Evolutionary conservation across 163 green algal species (phyloP), one percentile per base, ranked within the genome.

Genomic region (Scenedesmus sp.): DNA sequence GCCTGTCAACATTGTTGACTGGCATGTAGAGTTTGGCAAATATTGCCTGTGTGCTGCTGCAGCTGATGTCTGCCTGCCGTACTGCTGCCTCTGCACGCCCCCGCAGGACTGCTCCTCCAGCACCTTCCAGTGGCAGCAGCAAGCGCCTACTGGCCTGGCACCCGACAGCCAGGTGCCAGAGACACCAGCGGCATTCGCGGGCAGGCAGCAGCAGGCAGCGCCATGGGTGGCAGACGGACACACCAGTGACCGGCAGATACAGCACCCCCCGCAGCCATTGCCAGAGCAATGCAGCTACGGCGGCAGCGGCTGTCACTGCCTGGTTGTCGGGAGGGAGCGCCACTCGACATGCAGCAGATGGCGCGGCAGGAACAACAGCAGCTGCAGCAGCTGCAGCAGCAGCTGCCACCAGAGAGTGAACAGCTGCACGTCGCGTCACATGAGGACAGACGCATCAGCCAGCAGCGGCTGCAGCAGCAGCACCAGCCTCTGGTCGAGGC

Each of bases 51-150:
- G 40, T 40, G 24, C 30, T 40, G 56, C 1, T 16, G 15, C 2
- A 7, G 1, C 56, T 70, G 16, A n/a, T 9, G 3, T 4, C 6
- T 18, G 65, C 9, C 2, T 76, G 65, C 30, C 26, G 30, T 24
- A 0, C 30, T 40, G 7, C 4, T n/a, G 26, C 12, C 22, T 16
- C 1, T 70, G 56, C 56, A 53, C 18, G 30, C 65, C 18, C 30
- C 9, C 68, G 79, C 79, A 85, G 79, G 79, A 85, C 24, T 42
- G n/a, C 42, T 40, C 43, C 46, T 56, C 42, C 44, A 85, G 79
- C 79, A 85, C 42, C 7, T 65, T 85, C 44, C 79, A 85, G 4
- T 85, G 46, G 79, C 79, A 85, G 40, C 42, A 85, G 40, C 24
- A 35, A 0, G 42, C 43, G 33, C 6, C 79, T 42, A 3, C 42